phyloP scores from a whole-genome alignment of 176 grass and related monocot genomes.

The Pontederia crassipes region DNA sequence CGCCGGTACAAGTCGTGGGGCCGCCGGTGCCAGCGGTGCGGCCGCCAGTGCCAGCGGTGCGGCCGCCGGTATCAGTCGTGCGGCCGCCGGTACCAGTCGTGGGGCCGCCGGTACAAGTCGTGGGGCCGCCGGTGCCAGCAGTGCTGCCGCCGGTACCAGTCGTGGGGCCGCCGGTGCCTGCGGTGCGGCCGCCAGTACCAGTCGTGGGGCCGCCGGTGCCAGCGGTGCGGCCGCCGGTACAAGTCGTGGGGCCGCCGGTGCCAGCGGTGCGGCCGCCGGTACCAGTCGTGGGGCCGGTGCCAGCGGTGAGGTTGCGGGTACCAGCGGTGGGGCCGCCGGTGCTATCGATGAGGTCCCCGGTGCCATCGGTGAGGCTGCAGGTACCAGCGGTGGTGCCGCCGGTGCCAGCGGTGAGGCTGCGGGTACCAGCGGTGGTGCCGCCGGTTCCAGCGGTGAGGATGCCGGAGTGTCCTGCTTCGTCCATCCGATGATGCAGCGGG shows the following conservation, averaged over 20 bases:
- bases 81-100: neutral
- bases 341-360: neutral
- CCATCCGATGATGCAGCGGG: neutral
- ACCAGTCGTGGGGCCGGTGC: too few relatives aligned
- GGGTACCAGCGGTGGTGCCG: neutral
- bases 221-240: too few relatives aligned
- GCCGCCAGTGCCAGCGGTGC: neutral
- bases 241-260: too few relatives aligned
- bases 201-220: too few relatives aligned
- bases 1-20: too few relatives aligned
- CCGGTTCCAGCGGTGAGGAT: neutral
- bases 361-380: neutral
- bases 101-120: neutral
- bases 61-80: neutral
- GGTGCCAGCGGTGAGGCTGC: neutral
- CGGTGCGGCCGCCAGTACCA: too few relatives aligned
- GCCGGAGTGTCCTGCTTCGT: conserved; percentile 19
- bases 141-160: neutral
- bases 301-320: too few relatives aligned
- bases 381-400: neutral
- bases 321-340: too few relatives aligned
- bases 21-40: too few relatives aligned
- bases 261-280: too few relatives aligned
- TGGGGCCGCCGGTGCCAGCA: neutral
- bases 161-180: conserved; percentile 3